A percentile compares a stretch with the other conserved stretches of the same genome.
Evolutionary conservation across 257 asterid genomes (phyloP).

Genomic region (Jasminum sambac): DNA sequence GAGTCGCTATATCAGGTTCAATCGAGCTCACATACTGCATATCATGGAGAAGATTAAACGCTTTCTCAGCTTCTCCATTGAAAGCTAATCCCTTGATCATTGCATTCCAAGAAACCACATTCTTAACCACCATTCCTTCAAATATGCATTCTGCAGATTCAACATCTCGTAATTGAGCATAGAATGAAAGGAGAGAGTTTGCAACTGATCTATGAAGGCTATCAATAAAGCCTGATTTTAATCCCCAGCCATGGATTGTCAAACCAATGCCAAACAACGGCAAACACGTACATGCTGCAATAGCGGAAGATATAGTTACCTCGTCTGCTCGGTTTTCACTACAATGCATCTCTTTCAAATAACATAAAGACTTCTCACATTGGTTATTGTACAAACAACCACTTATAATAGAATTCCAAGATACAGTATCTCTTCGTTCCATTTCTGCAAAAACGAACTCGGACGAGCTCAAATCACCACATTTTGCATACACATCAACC

Average conservation of each 20-base stretch:
- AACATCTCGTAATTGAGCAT: constrained; percentile 38
- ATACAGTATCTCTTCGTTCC: constrained; percentile 42
- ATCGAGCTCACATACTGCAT: constrained; percentile 53
- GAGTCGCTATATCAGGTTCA: constrained; percentile 52
- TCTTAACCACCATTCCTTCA: constrained; percentile 36
- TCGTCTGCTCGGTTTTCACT: constrained; percentile 38
- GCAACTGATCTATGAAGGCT: constrained; percentile 41
- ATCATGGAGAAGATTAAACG: constrained; percentile 39
- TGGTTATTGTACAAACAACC: constrained; percentile 46
- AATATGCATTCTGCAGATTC: constrained; percentile 46
- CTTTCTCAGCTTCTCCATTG: constrained; percentile 37
- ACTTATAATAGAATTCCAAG: constrained; percentile 64
- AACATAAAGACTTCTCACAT: constrained; percentile 45
- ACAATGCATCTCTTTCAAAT: constrained; percentile 44
- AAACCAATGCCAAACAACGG: constrained; percentile 43
- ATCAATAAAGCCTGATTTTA: constrained; percentile 46
- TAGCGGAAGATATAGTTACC: constrained; percentile 59
- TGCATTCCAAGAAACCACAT: constrained; percentile 70
- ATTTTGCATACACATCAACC: constrained; percentile 59
- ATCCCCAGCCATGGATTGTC: constrained; percentile 48
- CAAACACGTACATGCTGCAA: constrained; percentile 52
- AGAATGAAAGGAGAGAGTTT: constrained; percentile 68
- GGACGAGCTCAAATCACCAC: constrained; percentile 50
- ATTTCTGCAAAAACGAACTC: constrained; percentile 41
- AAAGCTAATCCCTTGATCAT: constrained; percentile 54